Conservation (phyloP, 192 early-diverging fungal species). For the Obelidium mucronatum region DNA sequence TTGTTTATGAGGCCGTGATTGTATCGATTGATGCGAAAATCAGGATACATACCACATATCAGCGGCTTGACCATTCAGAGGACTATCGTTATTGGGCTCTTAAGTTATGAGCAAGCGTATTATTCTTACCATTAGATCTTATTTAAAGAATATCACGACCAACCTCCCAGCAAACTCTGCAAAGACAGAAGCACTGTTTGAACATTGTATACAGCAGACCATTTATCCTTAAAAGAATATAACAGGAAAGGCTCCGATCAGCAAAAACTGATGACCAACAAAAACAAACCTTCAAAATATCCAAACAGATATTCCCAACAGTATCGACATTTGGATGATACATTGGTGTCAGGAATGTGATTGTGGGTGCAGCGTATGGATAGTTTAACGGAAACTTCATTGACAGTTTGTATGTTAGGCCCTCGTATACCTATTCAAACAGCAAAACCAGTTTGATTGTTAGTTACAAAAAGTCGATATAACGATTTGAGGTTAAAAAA, state of each 20-base stretch:
- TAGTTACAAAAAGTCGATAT: background rate
- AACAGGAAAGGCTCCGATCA: background rate
- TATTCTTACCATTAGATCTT: background rate
- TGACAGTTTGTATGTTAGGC: slow-evolving; percentile 55
- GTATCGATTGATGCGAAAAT: background rate
- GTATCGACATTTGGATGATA: slow-evolving; percentile 63
- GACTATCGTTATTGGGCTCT: slow-evolving; percentile 66
- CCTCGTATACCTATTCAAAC: slow-evolving; percentile 52
- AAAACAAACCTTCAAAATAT: slow-evolving; percentile 56
- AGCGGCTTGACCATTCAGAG: slow-evolving; percentile 59
- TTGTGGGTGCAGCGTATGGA: slow-evolving; percentile 56
- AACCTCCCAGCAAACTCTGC: slow-evolving; percentile 59
- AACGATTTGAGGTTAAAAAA: no score
- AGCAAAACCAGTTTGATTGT: background rate
- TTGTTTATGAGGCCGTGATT: no score
- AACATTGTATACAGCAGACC: slow-evolving; percentile 64
- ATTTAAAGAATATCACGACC: background rate
- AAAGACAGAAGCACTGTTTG: slow-evolving; percentile 61
- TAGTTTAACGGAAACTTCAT: slow-evolving; percentile 60
- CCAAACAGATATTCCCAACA: slow-evolving; percentile 52
- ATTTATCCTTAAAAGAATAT: slow-evolving; percentile 51
- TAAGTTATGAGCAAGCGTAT: background rate
- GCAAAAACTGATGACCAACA: background rate
- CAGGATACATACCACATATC: slow-evolving; percentile 44
- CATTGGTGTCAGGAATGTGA: slow-evolving; percentile 54